These are phyloP conservation scores for Metschnikowia rubicola DNA, from an alignment of 805 yeast genomes.

Conservation along the genomic window DNA sequence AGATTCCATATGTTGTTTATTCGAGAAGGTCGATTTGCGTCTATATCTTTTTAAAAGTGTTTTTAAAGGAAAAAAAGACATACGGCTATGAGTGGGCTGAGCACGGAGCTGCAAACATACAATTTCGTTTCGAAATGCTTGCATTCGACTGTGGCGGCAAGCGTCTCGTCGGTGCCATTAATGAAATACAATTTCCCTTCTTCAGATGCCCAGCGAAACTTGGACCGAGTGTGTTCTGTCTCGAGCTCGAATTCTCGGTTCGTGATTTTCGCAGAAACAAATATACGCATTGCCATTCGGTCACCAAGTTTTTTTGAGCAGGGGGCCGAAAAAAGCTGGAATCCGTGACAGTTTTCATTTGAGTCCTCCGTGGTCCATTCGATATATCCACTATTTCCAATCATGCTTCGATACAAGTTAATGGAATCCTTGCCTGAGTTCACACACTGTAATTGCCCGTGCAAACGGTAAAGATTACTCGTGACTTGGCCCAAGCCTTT, in stretches of 20 bases:
- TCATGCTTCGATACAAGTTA: constrained; percentile 9
- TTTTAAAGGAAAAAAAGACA: constrained; percentile 5
- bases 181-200: background rate
- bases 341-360: background rate
- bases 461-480: constrained; percentile 5
- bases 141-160: background rate
- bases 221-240: background rate
- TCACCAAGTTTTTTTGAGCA: background rate
- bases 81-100: constrained; percentile 13
- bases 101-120: constrained; percentile 2
- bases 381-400: constrained; percentile 22
- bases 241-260: constrained; percentile 6
- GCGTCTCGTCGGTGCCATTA: background rate
- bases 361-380: constrained; percentile 1
- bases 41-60: background rate
- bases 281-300: background rate
- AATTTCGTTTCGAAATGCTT: constrained; percentile 7
- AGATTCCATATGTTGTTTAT: background rate
- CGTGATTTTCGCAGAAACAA: constrained; percentile 10
- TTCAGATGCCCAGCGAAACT: background rate
- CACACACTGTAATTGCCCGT: constrained; percentile 3
- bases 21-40: background rate
- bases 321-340: background rate
- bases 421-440: background rate
- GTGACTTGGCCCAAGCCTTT: background rate